Conservation (phyloP, 495 filamentous ascomycete species). For the Cairneyella variabilis region DNA sequence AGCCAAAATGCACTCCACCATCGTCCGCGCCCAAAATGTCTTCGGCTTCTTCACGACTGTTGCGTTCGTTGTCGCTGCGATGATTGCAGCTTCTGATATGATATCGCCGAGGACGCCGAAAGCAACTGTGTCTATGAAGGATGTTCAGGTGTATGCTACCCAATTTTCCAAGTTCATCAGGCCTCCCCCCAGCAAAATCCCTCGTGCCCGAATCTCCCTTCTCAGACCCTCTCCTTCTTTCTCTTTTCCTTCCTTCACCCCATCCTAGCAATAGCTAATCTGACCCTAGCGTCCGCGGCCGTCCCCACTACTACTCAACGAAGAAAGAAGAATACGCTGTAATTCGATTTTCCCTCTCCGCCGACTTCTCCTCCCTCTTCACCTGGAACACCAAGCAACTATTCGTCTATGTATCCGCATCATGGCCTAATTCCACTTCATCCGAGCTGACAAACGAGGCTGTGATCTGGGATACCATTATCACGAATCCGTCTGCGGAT, state of each 20-base stretch:
- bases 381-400: constrained; percentile 99
- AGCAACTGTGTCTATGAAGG: constrained; percentile 62
- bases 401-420: constrained; percentile 90
- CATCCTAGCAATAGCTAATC: neutral
- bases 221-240: neutral
- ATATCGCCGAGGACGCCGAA: constrained; percentile 64
- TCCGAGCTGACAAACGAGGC: constrained; percentile 56
- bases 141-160: constrained; percentile 75
- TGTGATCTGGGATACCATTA: constrained; percentile 94
- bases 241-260: neutral
- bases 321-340: constrained; percentile 94
- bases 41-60: constrained; percentile 99
- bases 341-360: constrained; percentile 86
- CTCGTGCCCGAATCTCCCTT: neutral
- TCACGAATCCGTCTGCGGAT: constrained; percentile 62
- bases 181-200: neutral
- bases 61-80: constrained; percentile 70
- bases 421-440: constrained; percentile 60
- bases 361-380: constrained; percentile 85
- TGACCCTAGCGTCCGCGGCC: constrained; percentile 65
- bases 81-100: constrained; percentile 76
- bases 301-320: constrained; percentile 87
- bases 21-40: constrained; percentile 82
- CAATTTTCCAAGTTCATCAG: neutral
- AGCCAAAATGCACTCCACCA: constrained; percentile 72